These are phyloP conservation scores for Melanogaster broomeanus DNA, from an alignment of 768 basidiomycete species.

Conservation along the genomic window DNA sequence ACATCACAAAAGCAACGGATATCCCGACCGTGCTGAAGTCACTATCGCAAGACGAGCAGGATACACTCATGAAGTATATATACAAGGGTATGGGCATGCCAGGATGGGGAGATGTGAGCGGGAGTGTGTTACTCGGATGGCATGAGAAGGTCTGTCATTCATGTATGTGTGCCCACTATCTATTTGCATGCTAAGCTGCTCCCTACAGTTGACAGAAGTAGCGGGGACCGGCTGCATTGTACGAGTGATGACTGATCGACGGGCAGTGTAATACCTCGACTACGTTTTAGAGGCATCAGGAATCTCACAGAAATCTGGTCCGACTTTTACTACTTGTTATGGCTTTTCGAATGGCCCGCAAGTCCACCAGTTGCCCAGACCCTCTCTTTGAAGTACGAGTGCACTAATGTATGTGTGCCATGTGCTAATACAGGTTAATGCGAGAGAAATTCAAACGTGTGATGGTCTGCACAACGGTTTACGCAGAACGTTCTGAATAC, in stretches of 20 bases:
- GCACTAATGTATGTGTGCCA: too few species aligned
- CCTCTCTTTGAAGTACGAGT: too few species aligned
- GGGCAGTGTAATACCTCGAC: slow-evolving; percentile 45
- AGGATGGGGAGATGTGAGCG: slow-evolving; percentile 61
- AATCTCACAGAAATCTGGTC: neutral
- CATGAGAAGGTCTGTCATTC: slow-evolving; percentile 82
- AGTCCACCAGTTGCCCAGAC: too few species aligned
- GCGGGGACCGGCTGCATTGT: slow-evolving; percentile 96
- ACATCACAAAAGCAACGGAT: slow-evolving; percentile 90
- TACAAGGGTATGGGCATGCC: slow-evolving; percentile 92
- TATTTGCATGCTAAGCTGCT: neutral
- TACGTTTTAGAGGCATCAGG: neutral
- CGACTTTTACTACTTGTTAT: neutral
- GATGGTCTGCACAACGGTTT: neutral
- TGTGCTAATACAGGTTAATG: too few species aligned
- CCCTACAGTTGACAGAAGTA: slow-evolving; percentile 79
- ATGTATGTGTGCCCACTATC: slow-evolving; percentile 1
- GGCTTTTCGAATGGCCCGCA: too few species aligned
- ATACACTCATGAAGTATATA: slow-evolving; percentile 95
- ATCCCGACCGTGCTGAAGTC: slow-evolving; percentile 74
- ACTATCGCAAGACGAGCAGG: slow-evolving; percentile 75
- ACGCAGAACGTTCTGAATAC: too few species aligned
- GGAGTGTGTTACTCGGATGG: slow-evolving; percentile 76
- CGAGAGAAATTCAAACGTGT: slow-evolving; percentile 12
- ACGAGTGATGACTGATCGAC: slow-evolving; percentile 74